Evolutionary conservation across 2,329 filamentous ascomycete species (phyloP).

Genomic region (Neofusicoccum laricinum): DNA sequence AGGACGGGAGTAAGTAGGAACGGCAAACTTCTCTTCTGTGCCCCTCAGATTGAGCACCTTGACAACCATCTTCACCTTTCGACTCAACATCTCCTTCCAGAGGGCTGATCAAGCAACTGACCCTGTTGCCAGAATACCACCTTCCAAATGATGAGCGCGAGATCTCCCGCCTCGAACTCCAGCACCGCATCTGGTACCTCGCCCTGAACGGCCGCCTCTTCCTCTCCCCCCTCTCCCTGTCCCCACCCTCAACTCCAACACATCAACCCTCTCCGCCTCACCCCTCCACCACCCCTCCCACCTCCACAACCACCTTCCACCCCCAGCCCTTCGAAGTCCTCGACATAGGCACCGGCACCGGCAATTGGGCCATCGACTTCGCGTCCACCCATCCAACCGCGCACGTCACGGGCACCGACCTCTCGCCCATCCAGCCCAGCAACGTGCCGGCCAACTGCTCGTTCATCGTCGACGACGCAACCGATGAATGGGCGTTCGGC

Average conservation of each 20-base stretch:
- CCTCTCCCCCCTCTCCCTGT: not conserved
- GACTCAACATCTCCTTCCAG: too few species aligned
- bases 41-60: not conserved
- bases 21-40: not conserved
- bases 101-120: not conserved
- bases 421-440: conserved; percentile 30
- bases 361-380: conserved; percentile 11
- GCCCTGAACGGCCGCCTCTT: conserved; percentile 23
- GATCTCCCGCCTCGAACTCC: conserved; percentile 18
- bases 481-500: conserved; percentile 52
- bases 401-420: conserved; percentile 24
- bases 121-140: not conserved
- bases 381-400: conserved; percentile 21
- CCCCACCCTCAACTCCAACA: not conserved
- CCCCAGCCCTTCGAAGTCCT: not conserved
- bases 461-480: conserved; percentile 26
- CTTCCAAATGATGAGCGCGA: not conserved
- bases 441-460: conserved; percentile 25
- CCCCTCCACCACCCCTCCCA: not conserved
- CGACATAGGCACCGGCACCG: not conserved
- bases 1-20: not conserved
- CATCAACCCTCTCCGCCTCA: not conserved
- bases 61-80: not conserved
- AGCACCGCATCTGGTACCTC: conserved; percentile 23
- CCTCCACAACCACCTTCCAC: too few species aligned